Conservation (phyloP, 1,139 yeast species). For the Saccharomyces hybrid region DNA sequence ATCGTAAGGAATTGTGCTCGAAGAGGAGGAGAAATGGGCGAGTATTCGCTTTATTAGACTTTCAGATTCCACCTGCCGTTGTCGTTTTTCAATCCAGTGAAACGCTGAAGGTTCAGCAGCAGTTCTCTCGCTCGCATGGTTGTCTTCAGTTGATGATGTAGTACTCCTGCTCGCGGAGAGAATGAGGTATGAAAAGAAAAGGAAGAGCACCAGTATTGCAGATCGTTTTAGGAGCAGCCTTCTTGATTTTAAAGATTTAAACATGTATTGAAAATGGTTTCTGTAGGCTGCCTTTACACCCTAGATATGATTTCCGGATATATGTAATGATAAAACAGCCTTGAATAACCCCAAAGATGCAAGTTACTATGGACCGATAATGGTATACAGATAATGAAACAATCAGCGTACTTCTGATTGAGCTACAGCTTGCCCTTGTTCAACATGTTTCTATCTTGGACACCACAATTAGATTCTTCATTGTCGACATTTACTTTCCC, state of each 20-base stretch:
- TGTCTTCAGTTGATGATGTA: not conserved
- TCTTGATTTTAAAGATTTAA: not conserved
- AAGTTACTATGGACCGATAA: not conserved
- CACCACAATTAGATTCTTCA: not conserved
- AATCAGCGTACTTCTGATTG: not conserved
- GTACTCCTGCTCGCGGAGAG: not conserved
- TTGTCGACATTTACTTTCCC: not conserved
- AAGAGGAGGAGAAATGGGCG: not conserved
- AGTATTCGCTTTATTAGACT: not conserved
- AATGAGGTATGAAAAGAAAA: not conserved
- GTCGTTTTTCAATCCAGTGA: not conserved
- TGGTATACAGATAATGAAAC: not conserved
- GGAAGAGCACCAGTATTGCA: not conserved
- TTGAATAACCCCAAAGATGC: not conserved
- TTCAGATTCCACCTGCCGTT: not conserved
- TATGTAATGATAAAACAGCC: not conserved
- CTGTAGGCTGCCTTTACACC: not conserved
- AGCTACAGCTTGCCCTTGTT: not conserved
- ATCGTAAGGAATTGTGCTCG: not conserved
- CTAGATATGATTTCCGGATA: not conserved
- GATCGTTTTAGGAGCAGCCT: not conserved
- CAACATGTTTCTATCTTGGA: not conserved
- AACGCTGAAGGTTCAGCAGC: not conserved
- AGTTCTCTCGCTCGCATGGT: not conserved
- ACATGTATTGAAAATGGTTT: not conserved